Evolutionary conservation across 257 asterid species (phyloP).

Genomic region (Capsicum baccatum): DNA sequence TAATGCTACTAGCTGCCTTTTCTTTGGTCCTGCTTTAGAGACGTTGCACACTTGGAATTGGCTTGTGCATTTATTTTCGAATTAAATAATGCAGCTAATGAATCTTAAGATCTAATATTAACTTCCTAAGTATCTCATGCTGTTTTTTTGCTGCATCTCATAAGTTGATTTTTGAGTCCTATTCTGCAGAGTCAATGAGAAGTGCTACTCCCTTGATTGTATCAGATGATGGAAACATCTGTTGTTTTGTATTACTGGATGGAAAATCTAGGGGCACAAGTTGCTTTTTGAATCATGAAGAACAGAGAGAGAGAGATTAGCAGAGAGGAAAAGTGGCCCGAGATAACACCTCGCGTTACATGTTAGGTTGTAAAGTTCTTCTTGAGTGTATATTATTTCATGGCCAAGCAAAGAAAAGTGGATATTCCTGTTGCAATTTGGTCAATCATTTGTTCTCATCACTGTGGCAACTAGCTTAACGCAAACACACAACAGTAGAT

Average conservation of each 20-base stretch:
- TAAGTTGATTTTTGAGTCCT: background rate
- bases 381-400: no score
- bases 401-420: no score
- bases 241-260: background rate
- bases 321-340: no score
- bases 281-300: background rate
- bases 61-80: background rate
- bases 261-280: constrained; percentile 1
- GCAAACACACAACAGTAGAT: background rate
- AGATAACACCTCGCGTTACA: no score
- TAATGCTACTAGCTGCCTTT: background rate
- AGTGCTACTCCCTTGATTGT: constrained; percentile 9
- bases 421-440: no score
- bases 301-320: no score
- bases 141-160: background rate
- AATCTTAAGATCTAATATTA: background rate
- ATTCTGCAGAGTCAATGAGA: background rate
- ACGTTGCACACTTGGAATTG: background rate
- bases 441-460: no score
- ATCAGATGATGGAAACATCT: background rate
- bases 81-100: background rate
- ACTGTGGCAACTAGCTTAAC: background rate
- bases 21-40: background rate
- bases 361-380: no score
- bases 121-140: background rate